Conservation (phyloP, 345 rosid genomes). For the Garcia nutans region DNA sequence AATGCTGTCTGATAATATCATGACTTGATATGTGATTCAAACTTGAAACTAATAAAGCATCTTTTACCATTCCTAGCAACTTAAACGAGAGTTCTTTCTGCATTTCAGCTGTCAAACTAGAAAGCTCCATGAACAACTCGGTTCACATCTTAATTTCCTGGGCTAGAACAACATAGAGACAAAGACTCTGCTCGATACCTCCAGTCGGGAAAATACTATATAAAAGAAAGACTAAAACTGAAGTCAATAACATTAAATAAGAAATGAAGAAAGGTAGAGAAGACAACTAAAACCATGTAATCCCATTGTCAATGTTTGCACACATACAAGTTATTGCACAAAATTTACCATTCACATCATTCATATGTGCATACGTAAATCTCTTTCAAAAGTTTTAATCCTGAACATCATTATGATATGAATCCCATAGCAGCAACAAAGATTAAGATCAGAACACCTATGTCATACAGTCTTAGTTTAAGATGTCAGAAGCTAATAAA, state of each 20-base stretch:
- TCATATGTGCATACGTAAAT: background rate
- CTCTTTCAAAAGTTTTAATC: background rate
- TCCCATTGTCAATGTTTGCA: background rate
- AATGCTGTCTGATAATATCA: background rate
- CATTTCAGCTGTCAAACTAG: background rate
- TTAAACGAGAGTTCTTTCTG: background rate
- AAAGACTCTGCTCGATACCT: slow-evolving; percentile 1
- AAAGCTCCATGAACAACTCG: background rate
- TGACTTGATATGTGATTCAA: background rate
- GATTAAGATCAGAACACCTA: background rate
- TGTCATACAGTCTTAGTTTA: no score
- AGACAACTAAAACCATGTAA: background rate
- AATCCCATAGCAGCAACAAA: background rate
- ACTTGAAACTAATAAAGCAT: background rate
- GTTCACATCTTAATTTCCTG: background rate
- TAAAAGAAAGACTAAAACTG: no score
- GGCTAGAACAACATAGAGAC: background rate
- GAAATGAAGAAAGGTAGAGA: background rate
- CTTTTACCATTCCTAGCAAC: background rate
- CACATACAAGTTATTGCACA: background rate
- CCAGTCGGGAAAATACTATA: background rate
- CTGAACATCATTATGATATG: background rate
- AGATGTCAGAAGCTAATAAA: background rate
- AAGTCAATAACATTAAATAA: background rate
- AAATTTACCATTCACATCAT: background rate